Percentiles rank a stretch among this genome's conserved stretches.
Evolutionary conservation across 345 rosid genomes (phyloP).

Genomic region (Geranium brycei): DNA sequence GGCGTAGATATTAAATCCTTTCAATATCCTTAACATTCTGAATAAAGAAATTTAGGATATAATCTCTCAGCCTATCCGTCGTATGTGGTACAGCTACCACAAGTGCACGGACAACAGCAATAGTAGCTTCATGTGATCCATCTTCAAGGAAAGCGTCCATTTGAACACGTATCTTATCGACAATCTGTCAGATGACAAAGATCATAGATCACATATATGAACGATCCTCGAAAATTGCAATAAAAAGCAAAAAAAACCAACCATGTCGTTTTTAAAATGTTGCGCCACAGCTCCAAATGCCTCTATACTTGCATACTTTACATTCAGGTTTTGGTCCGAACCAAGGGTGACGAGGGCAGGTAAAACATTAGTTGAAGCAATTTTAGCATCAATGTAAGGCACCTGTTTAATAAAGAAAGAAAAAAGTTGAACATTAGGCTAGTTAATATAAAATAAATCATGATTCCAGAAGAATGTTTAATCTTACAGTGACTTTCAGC

Average conservation of each 20-base stretch:
- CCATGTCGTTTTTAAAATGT: constrained; percentile 86
- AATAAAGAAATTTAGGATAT: constrained; percentile 39
- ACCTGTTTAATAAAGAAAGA: constrained; percentile 33
- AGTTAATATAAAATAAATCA: constrained; percentile 6
- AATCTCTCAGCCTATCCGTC: constrained; percentile 78
- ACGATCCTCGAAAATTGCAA: constrained; percentile 3
- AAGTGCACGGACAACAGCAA: constrained; percentile 83
- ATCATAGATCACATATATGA: constrained; percentile 2
- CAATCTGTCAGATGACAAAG: constrained; percentile 43
- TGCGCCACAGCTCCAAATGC: constrained; percentile 96
- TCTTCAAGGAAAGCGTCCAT: constrained; percentile 99
- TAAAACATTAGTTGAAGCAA: constrained; percentile 65
- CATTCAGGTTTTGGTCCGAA: constrained; percentile 80
- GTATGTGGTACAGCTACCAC: constrained; percentile 83
- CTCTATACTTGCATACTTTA: constrained; percentile 89
- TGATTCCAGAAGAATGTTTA: constrained; percentile 11
- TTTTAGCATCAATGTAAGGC: constrained; percentile 64
- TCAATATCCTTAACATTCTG: neutral
- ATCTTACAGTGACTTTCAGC: constrained; percentile 71
- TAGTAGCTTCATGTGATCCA: constrained; percentile 90
- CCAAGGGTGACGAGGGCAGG: constrained; percentile 95
- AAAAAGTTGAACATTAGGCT: constrained; percentile 5
- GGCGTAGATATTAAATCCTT: neutral
- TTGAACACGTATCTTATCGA: constrained; percentile 92
- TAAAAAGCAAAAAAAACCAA: constrained; percentile 10